Conservation (phyloP, 768 basidiomycete species). For the Mycena vulgaris region DNA sequence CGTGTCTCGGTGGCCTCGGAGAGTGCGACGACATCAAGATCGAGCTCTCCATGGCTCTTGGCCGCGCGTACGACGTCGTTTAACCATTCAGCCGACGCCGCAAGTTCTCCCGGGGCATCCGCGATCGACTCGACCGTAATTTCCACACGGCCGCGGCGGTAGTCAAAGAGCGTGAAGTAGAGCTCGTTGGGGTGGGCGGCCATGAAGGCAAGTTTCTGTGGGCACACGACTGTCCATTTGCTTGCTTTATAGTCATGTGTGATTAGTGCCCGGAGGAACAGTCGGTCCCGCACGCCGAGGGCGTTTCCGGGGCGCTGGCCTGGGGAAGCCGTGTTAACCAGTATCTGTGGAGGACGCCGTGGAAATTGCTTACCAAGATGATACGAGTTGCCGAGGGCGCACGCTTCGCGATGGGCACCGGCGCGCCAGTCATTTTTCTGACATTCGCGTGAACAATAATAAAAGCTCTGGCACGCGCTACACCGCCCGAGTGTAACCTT, state of each 20-base stretch:
- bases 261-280: background rate
- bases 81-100: background rate
- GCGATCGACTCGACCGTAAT: background rate
- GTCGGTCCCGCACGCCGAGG: background rate
- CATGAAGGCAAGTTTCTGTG: background rate
- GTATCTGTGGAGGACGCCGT: background rate
- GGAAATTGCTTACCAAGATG: background rate
- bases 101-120: background rate
- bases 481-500: background rate
- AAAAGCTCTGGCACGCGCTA: background rate
- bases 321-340: too few species aligned
- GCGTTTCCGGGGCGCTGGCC: background rate
- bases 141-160: background rate
- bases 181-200: background rate
- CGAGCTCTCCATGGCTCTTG: background rate
- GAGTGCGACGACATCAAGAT: background rate
- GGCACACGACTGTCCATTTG: background rate
- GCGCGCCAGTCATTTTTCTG: background rate
- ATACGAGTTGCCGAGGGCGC: background rate
- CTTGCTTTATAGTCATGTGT: background rate
- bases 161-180: background rate
- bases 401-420: background rate
- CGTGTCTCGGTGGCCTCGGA: background rate
- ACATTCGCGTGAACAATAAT: slow-evolving; percentile 2
- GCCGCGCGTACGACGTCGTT: background rate